These are phyloP conservation scores for Boletus vermiculosoides DNA, from an alignment of 768 basidiomycete species.

Conservation along the genomic window DNA sequence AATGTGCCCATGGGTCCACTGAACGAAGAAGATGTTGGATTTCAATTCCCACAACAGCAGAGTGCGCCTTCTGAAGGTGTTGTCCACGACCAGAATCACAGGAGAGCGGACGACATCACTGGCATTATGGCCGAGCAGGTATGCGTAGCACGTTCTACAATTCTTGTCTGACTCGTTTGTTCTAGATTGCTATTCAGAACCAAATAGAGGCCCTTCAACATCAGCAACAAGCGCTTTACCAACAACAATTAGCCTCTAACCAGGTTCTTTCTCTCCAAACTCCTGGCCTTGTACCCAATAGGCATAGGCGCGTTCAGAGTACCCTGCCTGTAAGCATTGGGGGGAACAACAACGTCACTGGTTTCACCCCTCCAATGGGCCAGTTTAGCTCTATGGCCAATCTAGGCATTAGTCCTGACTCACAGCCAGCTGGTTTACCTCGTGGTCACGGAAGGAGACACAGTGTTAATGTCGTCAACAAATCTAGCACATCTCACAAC, in stretches of 20 bases:
- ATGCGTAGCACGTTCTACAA: constrained; percentile 12
- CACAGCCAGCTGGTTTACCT: constrained; percentile 62
- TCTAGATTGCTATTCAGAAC: constrained; percentile 80
- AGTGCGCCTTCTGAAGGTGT: constrained; percentile 26
- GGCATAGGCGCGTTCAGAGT: constrained; percentile 87
- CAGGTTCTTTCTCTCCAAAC: constrained; percentile 80
- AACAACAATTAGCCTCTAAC: constrained; percentile 87
- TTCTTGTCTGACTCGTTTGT: constrained; percentile 6
- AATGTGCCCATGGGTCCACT: constrained; percentile 62
- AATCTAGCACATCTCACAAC: constrained; percentile 47
- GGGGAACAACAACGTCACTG: constrained; percentile 39
- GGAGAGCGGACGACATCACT: constrained; percentile 69
- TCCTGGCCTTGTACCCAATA: constrained; percentile 66
- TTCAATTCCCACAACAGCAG: constrained; percentile 79
- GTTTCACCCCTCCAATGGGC: constrained; percentile 47
- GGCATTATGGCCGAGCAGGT: constrained; percentile 98
- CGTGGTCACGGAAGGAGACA: constrained; percentile 87
- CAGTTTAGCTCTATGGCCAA: constrained; percentile 59
- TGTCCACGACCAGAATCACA: constrained; percentile 41
- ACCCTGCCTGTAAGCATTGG: constrained; percentile 63
- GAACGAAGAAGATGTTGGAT: constrained; percentile 76
- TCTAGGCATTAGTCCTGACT: constrained; percentile 59
- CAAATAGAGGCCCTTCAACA: constrained; percentile 90
- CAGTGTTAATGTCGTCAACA: constrained; percentile 90
- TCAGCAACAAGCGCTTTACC: constrained; percentile 87